Base-by-base conservation (phyloP, 2,329 filamentous ascomycete species). In the Orbilia javanica region DNA sequence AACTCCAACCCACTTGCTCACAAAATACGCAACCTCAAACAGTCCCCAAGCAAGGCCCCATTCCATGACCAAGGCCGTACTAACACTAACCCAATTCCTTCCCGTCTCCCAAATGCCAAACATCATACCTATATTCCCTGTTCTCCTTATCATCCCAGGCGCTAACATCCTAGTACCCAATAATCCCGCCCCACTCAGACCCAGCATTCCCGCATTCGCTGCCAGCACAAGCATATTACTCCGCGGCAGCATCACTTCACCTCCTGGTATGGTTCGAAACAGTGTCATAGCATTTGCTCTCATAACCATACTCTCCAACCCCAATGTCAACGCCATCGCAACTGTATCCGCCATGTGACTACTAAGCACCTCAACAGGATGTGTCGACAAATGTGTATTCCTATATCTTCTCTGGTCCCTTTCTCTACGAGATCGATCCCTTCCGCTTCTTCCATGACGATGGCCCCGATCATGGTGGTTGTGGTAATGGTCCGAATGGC, bases 11-110 rank as follows among this genome's bases (percentile, higher is more conserved):
- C 75, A 80, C 39, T 69, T 79, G 50, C 76, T 81, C 36, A 76
- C 77, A 70, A 79, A 80, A 72, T 81, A 82, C 25, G 79, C 81
- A 25, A 79, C 79, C 69, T 82, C 80, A 64, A 81, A 82, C 15
- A 82, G 53, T 48, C 77, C 69, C 79, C 80, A 82, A 60, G 80
- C 81, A 64, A 81, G 70, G n/a, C 72, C 79, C 79, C 80, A 81
- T 39, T 81, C 81, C 29, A 80, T 79, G 13, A 73, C 69, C 22
- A 80, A 75, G n/a, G 64, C 71, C 69, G 76, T 80, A 36, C 75
- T 70, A 18, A 74, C 66, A 39, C 36, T 67, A 3, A 71, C 79
- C 79, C 75, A 80, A 52, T 72, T 74, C 25, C 75, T 69, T 11
- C 75, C 75, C 7, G 68, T 74, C 15, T 79, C 75, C 75, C 68